Conservation (phyloP, 2,329 filamentous ascomycete species). For the Knufia fluminis region DNA sequence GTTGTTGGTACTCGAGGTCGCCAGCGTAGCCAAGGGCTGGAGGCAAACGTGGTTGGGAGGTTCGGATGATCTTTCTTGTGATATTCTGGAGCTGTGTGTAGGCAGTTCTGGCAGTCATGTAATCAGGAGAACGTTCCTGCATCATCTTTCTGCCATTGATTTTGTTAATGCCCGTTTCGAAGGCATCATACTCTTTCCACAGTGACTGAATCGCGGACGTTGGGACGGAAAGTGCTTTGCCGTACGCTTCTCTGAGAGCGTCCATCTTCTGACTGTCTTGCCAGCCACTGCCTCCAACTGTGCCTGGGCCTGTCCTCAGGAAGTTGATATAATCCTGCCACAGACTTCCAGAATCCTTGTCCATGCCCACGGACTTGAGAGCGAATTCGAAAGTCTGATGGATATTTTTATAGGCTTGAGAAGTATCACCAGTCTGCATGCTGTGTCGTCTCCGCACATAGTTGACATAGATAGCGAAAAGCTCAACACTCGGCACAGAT, state of each 20-base stretch:
- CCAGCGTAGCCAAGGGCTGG: conserved; percentile 81
- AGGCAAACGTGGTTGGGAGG: conserved; percentile 69
- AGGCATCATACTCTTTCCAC: conserved; percentile 97
- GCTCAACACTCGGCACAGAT: conserved; percentile 67
- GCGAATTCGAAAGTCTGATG: conserved; percentile 87
- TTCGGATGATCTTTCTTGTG: conserved; percentile 64
- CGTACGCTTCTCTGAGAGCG: conserved; percentile 79
- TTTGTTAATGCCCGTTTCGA: conserved; percentile 91
- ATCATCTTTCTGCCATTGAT: conserved; percentile 88
- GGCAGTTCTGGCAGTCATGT: conserved; percentile 91
- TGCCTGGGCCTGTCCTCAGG: conserved; percentile 76
- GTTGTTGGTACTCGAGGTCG: conserved; percentile 70
- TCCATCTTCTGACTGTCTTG: conserved; percentile 99
- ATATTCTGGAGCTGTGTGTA: conserved; percentile 87
- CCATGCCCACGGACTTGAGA: conserved; percentile 77
- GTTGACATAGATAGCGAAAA: conserved; percentile 91
- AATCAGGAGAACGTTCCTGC: conserved; percentile 82
- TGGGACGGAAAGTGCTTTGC: conserved; percentile 78
- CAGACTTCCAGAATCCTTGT: conserved; percentile 78
- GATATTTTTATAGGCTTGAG: conserved; percentile 68
- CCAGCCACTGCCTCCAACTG: conserved; percentile 77
- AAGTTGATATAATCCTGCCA: conserved; percentile 97
- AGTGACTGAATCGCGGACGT: conserved; percentile 72
- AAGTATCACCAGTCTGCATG: conserved; percentile 66
- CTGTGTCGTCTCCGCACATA: conserved; percentile 90